phyloP scores from a whole-genome alignment of 805 yeast genomes.

The Yarrowia sp. region DNA sequence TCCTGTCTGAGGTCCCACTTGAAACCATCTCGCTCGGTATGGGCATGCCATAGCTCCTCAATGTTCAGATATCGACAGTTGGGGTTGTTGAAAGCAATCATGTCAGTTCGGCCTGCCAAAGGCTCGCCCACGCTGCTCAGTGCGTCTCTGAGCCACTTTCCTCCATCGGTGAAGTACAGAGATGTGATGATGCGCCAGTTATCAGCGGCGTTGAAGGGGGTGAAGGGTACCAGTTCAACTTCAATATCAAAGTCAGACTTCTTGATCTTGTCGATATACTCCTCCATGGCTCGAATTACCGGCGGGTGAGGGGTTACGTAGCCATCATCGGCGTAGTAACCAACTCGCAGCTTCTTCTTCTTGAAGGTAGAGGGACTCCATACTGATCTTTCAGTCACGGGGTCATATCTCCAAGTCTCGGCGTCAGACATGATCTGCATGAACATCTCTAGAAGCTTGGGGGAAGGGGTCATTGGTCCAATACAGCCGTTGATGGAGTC shows the following conservation, averaged over 20 bases:
- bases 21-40: constrained; percentile 48
- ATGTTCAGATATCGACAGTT: constrained; percentile 30
- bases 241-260: constrained; percentile 26
- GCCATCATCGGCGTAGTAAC: constrained; percentile 45
- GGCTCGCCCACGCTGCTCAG: constrained; percentile 68
- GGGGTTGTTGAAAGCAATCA: constrained; percentile 48
- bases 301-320: constrained; percentile 50
- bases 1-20: constrained; percentile 60
- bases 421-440: constrained; percentile 44
- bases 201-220: constrained; percentile 32
- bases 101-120: constrained; percentile 54
- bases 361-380: not conserved
- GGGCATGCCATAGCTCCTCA: constrained; percentile 26
- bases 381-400: not conserved
- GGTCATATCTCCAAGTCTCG: constrained; percentile 29
- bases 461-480: constrained; percentile 63
- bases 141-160: constrained; percentile 50
- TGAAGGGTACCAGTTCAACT: constrained; percentile 34
- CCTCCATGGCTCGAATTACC: constrained; percentile 45
- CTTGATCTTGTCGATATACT: constrained; percentile 33
- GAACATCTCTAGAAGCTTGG: constrained; percentile 64
- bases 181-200: constrained; percentile 34
- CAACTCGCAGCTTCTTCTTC: constrained; percentile 34
- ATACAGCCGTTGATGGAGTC: constrained; percentile 61
- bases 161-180: constrained; percentile 67